Conservation (phyloP, 2,329 filamentous ascomycete species). For the Trichoderma guizhouense region DNA sequence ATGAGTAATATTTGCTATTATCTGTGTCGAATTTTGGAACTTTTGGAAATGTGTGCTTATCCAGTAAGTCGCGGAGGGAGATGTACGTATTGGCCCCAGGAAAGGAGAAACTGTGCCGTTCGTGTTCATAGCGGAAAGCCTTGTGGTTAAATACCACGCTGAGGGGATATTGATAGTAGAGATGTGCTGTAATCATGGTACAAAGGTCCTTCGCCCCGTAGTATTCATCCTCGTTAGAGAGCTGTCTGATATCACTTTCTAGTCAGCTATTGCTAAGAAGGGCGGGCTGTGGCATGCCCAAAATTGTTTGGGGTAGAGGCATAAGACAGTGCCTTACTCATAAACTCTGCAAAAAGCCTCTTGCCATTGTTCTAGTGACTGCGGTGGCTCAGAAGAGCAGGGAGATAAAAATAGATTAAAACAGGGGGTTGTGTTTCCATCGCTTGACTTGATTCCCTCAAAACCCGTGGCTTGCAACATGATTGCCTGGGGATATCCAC, state of each 20-base stretch:
- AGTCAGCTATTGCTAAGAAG: too few species aligned
- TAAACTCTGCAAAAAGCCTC: neutral
- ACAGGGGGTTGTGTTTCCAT: neutral
- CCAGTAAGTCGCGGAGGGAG: neutral
- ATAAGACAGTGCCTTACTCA: too few species aligned
- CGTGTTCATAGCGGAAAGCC: too few species aligned
- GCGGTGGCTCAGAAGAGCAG: neutral
- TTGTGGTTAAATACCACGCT: too few species aligned
- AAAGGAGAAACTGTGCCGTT: neutral
- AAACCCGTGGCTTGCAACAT: neutral
- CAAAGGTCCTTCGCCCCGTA: neutral
- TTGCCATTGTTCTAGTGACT: neutral
- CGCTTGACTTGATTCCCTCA: neutral
- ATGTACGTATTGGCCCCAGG: neutral
- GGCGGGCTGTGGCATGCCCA: too few species aligned
- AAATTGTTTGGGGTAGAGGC: too few species aligned
- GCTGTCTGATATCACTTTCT: neutral
- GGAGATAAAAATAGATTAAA: neutral
- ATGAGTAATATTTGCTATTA: neutral
- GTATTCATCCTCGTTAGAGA: neutral
- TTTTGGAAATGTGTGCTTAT: neutral
- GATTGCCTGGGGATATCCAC: neutral
- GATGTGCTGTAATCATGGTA: neutral
- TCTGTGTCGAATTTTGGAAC: neutral
- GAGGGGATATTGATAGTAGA: too few species aligned